Base-by-base conservation (phyloP, 2,329 filamentous ascomycete species). In the Alternaria panax region DNA sequence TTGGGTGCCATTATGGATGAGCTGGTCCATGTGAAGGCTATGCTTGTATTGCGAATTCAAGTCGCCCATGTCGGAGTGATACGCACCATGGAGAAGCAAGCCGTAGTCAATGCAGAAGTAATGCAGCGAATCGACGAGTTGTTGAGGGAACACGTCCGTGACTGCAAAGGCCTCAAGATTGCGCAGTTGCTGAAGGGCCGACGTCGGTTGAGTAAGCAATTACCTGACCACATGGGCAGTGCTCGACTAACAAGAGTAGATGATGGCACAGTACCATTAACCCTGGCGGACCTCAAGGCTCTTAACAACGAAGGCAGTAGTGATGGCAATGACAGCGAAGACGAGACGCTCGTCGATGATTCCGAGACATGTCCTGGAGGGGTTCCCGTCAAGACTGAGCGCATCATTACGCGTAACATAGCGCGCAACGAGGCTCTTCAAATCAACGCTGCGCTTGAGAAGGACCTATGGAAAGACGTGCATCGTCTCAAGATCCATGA, bases 31-130 rank as follows among this genome's bases (percentile, higher is more conserved):
- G 60, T 65, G 8, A 69, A 69, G 42, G 6, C 52, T 11, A n/a
- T 38, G 34, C 52, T 69, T 28, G 30, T 65, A 4, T 30, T 68
- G 25, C 40, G 51, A 48, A 67, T 69, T 14, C 57, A 67, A 28
- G 54, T 68, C 25, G 61, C 65, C n/a, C 58, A 66, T 42, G 60
- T 69, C 0, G 65, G 62, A 16, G 59, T 69, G 40, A 61, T 63
- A 34, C 59, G 56, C 45, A 52, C 28, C 28, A 59, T 60, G 18
- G 20, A 53, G 16, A 57, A 59, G 47, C 36, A 60, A 46, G 32
- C 64, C 5, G 58, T 65, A 11, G 65, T 55, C 22, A 59, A 66
- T 46, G 54, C 61, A 4, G 58, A 45, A 38, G 55, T 51, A 18
- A 68, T 69, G n/a, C 14, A 45, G 42, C 53, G 63, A 18, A 63